These are phyloP conservation scores for Hortiboletus flavorubellus DNA, from an alignment of 768 basidiomycete species.

Conservation along the genomic window DNA sequence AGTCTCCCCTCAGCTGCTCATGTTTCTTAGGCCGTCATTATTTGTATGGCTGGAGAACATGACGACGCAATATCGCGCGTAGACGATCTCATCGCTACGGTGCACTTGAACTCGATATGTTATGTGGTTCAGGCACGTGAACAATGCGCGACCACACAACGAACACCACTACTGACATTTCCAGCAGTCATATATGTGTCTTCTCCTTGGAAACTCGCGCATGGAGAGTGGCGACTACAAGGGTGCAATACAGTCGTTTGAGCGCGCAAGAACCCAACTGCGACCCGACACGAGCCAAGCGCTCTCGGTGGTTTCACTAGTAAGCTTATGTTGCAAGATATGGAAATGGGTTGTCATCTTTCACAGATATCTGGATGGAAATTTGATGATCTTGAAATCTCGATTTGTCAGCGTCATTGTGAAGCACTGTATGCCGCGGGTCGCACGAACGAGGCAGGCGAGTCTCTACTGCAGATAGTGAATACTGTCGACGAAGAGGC, in stretches of 20 bases:
- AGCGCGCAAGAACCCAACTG: neutral
- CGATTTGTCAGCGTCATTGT: neutral
- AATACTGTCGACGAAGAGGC: too few species aligned
- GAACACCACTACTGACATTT: neutral
- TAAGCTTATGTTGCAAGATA: neutral
- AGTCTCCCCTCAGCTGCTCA: neutral
- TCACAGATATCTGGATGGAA: neutral
- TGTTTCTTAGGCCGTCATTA: neutral
- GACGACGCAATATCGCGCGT: neutral
- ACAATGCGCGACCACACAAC: too few species aligned
- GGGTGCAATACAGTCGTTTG: neutral
- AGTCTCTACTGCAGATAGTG: too few species aligned
- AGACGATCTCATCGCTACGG: neutral
- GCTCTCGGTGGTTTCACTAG: neutral
- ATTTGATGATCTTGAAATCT: neutral
- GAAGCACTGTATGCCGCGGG: neutral
- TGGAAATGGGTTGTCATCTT: neutral
- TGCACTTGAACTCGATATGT: neutral
- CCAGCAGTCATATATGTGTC: slow-evolving; percentile 1
- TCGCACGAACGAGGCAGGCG: too few species aligned
- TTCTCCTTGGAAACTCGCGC: neutral
- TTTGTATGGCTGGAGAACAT: neutral
- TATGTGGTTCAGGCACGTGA: neutral
- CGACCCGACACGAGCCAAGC: neutral
- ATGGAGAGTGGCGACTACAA: neutral